Base-by-base conservation (phyloP, 2,329 filamentous ascomycete genomes). In the Diaporthe vexans region DNA sequence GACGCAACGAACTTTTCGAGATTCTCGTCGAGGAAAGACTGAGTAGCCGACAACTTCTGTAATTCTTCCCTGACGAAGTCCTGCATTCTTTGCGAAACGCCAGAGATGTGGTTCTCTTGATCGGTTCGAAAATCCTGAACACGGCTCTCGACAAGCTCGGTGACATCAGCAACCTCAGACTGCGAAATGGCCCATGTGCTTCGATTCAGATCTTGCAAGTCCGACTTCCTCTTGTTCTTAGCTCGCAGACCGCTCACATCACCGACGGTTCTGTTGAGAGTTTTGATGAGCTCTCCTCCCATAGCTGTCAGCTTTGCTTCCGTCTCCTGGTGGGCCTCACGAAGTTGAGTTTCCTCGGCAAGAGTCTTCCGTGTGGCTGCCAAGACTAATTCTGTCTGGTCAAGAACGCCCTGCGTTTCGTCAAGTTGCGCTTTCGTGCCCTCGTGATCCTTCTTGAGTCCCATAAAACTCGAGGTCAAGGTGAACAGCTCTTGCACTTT, bases 401-500 rank as follows among this genome's bases (percentile, higher is more conserved):
- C 94, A 17, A 98, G 88, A 5, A 98, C 87, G 71, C 91, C 91
- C 79, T 95, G 93, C 0, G 96, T 97, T 48, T 94, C 91, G 72
- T 96, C 94, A 3, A 99, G 88, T 71, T 90, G 88, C 6, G 88
- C 80, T 74, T 89, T 93, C 0, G 93, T 95, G 24, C 90, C 88
- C 77, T 99, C 96, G 76, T 97, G 94, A 76, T 98, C 95, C 81
- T 95, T 95, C 84, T 97, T 98, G 78, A 98, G 84, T 0, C 90
- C 92, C 84, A 95, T 95, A 82, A 98, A 97, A 77, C 91, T 95
- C 56, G 93, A 95, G 0, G 94, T 98, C 51, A 98, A 85, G 15
- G 91, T 91, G 81, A 97, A 95, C 0, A 99, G 88, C 82, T 99
- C 95, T 79, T 98, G 95, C 2, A 97, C 93, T 82, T 98, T 98